Evolutionary conservation across 1,139 yeast genomes (phyloP).

Genomic region (Martiniozyma asiatica): DNA sequence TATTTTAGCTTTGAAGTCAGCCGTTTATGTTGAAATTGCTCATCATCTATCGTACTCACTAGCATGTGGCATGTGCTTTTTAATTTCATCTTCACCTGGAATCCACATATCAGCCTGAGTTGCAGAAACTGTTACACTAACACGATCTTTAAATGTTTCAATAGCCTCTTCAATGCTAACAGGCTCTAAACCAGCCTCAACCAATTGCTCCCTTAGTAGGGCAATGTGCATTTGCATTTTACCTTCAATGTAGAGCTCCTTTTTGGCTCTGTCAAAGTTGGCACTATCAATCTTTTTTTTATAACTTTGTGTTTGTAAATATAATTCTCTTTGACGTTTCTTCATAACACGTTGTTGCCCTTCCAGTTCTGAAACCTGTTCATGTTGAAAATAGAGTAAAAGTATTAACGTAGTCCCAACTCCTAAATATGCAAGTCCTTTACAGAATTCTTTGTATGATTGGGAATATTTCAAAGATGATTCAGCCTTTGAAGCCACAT

Average conservation of each 20-base stretch:
- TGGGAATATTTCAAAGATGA: constrained; percentile 4
- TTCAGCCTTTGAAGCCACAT: too few relatives aligned
- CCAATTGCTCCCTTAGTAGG: constrained; percentile 43
- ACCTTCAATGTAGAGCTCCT: constrained; percentile 32
- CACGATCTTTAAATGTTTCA: constrained; percentile 41
- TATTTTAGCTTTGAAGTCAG: too few relatives aligned
- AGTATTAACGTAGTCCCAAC: constrained; percentile 7
- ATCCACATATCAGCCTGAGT: constrained; percentile 49
- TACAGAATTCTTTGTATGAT: constrained; percentile 7
- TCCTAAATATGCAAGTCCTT: constrained; percentile 9
- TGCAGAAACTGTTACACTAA: constrained; percentile 42
- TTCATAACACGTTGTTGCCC: constrained; percentile 13
- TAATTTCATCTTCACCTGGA: constrained; percentile 37
- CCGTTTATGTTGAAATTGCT: too few relatives aligned
- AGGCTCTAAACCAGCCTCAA: constrained; percentile 42
- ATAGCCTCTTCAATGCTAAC: constrained; percentile 38
- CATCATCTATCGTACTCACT: constrained; percentile 40
- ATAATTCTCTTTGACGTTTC: constrained; percentile 18
- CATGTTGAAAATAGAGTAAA: constrained; percentile 12
- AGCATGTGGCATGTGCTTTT: constrained; percentile 40
- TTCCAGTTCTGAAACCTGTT: constrained; percentile 15
- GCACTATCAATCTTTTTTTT: constrained; percentile 22
- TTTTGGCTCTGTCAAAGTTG: constrained; percentile 34
- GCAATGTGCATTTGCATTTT: constrained; percentile 56
- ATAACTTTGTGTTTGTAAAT: constrained; percentile 18